Evolutionary conservation across 352 stramenopile genomes (phyloP), one percentile per base, ranked within the genome.

Genomic region (Globisporangium nunn): DNA sequence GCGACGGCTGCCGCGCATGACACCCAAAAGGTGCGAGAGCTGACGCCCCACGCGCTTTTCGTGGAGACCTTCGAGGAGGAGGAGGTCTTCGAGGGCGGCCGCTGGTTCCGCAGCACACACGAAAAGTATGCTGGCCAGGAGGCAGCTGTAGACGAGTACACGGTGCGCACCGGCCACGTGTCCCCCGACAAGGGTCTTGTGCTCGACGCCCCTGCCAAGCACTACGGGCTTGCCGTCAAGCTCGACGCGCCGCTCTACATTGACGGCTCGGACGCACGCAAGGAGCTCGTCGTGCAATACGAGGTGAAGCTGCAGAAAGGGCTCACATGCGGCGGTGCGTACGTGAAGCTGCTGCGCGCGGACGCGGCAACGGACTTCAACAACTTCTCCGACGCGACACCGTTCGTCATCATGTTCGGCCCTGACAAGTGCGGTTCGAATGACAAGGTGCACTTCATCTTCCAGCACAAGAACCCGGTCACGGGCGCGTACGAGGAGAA

Each of bases 371-470:
- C 62, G 3, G 70, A 89, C 58, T 77, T 81, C 23, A 75, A 63
- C n/a, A 60, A 71, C 45, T 88, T 97, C 52, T 85, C 80, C 52
- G 83, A 96, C 64, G 60, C 74, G 33, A 92, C 88, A 49, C 92
- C 91, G 31, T 98, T 97, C 60, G 81, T 88, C 55, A 86, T 98
- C 70, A 98, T 98, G 94, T 98, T 98, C 70, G 94, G 94, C 0
- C 94, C 94, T 1, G 94, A 98, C 69, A 96, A 96, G 59, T 98
- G 94, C 64, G 93, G 93, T 43, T 64, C 72, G 12, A 98, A 72
- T 63, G 92, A 98, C 69, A 98, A 98, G 65, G 83, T 96, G 56
- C 94, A 98, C 58, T 90, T 98, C 31, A 98, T 98, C 59, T 91
- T 98, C 66, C 84, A 96, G 66, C 88, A 98, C 75, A 75, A 96